Evolutionary conservation across 2,329 filamentous ascomycete genomes (phyloP).

Genomic region (Pseudocercospora eumusae): DNA sequence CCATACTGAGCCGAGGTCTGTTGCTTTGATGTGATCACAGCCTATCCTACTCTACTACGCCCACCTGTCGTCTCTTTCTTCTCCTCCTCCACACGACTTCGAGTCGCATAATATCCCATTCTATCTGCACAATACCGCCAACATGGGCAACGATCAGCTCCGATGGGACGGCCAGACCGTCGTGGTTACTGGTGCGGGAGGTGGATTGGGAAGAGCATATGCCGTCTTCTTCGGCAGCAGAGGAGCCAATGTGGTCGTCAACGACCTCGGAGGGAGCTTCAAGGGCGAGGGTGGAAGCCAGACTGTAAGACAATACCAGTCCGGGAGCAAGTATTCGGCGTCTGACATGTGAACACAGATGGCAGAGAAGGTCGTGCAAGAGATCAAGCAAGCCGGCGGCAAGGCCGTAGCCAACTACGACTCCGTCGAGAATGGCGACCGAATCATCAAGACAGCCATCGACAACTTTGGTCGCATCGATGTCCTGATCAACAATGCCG

Average conservation of each 20-base stretch:
- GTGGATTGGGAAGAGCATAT: conserved; percentile 79
- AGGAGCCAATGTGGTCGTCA: conserved; percentile 93
- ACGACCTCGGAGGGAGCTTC: conserved; percentile 90
- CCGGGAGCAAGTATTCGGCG: background rate
- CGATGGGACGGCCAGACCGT: conserved; percentile 87
- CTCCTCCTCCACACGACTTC: conserved; percentile 12
- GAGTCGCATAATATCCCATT: conserved; percentile 12
- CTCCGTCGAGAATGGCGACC: conserved; percentile 87
- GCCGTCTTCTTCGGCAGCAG: conserved; percentile 86
- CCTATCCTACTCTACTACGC: conserved; percentile 8
- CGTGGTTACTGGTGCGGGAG: conserved; percentile 83
- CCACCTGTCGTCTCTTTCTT: conserved; percentile 12
- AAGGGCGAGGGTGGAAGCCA: conserved; percentile 90
- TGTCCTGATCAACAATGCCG: conserved; percentile 95
- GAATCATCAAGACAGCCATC: conserved; percentile 88
- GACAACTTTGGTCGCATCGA: conserved; percentile 83
- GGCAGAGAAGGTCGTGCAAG: conserved; percentile 78
- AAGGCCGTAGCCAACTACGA: conserved; percentile 98
- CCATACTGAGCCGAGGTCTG: background rate
- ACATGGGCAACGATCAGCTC: conserved; percentile 64
- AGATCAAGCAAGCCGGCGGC: conserved; percentile 84
- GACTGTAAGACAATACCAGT: conserved; percentile 35
- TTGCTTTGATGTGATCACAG: background rate
- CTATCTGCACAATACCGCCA: conserved; percentile 23
- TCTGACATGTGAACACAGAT: conserved; percentile 54